Base-by-base conservation (phyloP, 768 basidiomycete genomes). In the Amanita rimosa region DNA sequence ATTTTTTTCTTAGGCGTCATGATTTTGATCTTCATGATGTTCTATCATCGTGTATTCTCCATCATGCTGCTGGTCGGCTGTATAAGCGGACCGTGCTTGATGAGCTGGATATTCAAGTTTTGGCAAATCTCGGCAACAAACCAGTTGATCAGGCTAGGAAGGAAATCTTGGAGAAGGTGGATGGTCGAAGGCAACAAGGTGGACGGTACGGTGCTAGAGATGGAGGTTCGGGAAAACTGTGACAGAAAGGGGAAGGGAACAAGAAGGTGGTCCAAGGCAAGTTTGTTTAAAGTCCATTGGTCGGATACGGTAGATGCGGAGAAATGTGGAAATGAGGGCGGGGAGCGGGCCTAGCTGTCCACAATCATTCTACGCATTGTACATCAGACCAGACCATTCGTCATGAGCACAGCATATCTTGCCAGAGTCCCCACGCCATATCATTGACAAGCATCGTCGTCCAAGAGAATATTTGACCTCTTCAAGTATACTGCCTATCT, bases 21-120 rank as follows among this genome's bases (percentile, higher is more conserved):
- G 37, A 31, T 48, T 26, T 16, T 40, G 38, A 48, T 48, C 26
- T 48, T 48, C 26, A 22, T 48, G 38, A 48, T 48, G 22, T 48
- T 48, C 27, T 17, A 21, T 26, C 29, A 39, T 11, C 27, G 26
- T 9, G 27, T 27, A 6, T 48, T 48, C 29, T 38, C 47, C 3
- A 48, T 48, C 26, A 31, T 48, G 26, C 36, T 48, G 9, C 22
- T 40, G 16, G 37, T 40, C 11, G 29, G 38, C 16, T 48, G 47
- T 16, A 16, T 40, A 11, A 1, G 10, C 10, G 26, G 47, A 14
- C 3, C 47, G 0, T 38, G 37, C 13, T 7, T 21, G 10, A 11
- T 48, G 19, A 33, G 27, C 13, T 48, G 31, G 26, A 17, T 1
- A 2, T 41, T 48, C 19, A 11, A 19, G 9, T 48, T 48, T 11